These are phyloP conservation scores for Evernia prunastri DNA, from an alignment of 495 filamentous ascomycete genomes.

Conservation along the genomic window DNA sequence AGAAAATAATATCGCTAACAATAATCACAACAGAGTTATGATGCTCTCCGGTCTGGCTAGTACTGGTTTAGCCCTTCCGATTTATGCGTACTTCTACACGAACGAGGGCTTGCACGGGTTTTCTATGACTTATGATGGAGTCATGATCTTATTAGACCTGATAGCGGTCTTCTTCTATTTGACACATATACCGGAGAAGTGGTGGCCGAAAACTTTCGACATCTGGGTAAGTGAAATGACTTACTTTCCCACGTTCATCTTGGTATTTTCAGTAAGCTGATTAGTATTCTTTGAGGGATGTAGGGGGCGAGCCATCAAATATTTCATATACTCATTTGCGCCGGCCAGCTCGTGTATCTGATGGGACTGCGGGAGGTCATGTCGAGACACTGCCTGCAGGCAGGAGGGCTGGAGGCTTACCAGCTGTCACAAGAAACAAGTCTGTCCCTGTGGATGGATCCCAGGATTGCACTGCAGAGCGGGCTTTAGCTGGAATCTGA, in stretches of 20 bases:
- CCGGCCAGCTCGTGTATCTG: slow-evolving; percentile 7
- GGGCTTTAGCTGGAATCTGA: neutral
- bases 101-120: neutral
- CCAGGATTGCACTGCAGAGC: neutral
- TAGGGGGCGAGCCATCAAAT: slow-evolving; percentile 15
- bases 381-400: neutral
- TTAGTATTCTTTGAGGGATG: neutral
- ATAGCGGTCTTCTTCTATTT: slow-evolving; percentile 1
- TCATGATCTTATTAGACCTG: neutral
- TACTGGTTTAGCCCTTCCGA: neutral
- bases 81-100: too few relatives aligned
- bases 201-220: slow-evolving; percentile 9
- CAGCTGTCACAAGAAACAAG: neutral
- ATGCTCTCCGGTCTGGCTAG: neutral
- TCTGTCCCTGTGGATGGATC: neutral
- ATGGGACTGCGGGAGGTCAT: neutral
- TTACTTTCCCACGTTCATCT: neutral
- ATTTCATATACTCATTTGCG: slow-evolving; percentile 5
- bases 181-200: slow-evolving; percentile 9
- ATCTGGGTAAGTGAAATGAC: slow-evolving; percentile 4
- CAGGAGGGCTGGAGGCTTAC: neutral
- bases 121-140: neutral
- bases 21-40: neutral
- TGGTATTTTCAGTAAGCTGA: neutral
- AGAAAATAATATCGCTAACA: neutral